phyloP scores from a whole-genome alignment of 305 asterid genomes.

The Solanum hybrid region DNA sequence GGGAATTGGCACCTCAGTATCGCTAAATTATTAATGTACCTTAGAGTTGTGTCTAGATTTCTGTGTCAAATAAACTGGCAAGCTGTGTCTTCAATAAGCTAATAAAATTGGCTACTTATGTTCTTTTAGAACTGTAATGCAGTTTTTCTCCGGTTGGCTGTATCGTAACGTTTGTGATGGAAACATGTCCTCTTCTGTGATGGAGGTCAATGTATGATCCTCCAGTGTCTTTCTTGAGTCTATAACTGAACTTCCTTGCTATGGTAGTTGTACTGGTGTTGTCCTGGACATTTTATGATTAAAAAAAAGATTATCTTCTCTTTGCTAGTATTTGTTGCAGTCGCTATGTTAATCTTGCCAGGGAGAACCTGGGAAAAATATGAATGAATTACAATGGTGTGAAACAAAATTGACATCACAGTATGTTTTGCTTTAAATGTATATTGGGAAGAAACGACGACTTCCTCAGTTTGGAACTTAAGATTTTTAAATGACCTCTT shows the following conservation, averaged over 20 bases:
- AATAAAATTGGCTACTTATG: background rate
- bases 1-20: slow-evolving; percentile 83
- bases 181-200: background rate
- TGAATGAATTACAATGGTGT: background rate
- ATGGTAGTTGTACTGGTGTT: background rate
- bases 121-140: background rate
- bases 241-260: background rate
- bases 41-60: background rate
- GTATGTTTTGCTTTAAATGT: background rate
- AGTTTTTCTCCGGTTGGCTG: background rate
- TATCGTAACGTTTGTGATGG: background rate
- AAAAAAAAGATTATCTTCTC: background rate
- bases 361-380: background rate
- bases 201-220: background rate
- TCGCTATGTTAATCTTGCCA: background rate
- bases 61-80: background rate
- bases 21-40: slow-evolving; percentile 29
- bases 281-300: background rate
- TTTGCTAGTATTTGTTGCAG: background rate
- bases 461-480: background rate
- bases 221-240: background rate
- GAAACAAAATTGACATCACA: background rate
- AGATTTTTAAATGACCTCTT: background rate
- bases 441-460: background rate
- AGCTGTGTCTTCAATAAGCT: background rate